Base-by-base conservation (phyloP, 345 rosid species). In the Rhizophora mangle region DNA sequence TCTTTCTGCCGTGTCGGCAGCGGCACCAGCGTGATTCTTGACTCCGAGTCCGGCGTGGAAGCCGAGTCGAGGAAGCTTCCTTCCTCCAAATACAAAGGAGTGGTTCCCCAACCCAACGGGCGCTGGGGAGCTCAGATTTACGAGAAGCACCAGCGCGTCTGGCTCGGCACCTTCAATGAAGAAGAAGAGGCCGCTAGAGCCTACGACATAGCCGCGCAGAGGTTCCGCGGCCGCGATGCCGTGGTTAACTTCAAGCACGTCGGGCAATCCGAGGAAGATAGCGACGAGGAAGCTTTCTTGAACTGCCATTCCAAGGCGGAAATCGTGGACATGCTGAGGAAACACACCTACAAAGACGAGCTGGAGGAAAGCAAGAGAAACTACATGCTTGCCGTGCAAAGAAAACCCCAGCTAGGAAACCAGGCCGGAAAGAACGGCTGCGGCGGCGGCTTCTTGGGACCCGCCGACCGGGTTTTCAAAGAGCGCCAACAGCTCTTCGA, bases 101-200 rank as follows among this genome's bases (percentile, higher is more conserved):
- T 94, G 7, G 97, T 94, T n/a, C 92, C 97, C 1, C 96, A 94
- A 62, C 98, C 98, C 8, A 94, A 94, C 70, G 97, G 97, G 67
- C 86, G 95, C 1, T 94, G 97, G 98, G 98, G 97, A 6, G 90
- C 95, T 18, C 97, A 94, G 86, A 94, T 94, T 65, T 94, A 94
- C 86, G 97, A 91, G 89, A 94, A 87, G 75, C 97, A 91, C 62
- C 97, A 88, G 63, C 82, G 97, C 15, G 90, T 94, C 37, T 94
- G 98, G 98, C 87, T 94, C 6, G 98, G 98, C 1, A 94, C 97
- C 10, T 94, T 87, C 73, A 91, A 86, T 54, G 83, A 84, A 49
- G 92, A 91, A 77, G 85, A 88, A 2, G 96, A 89, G 47, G 97
- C 98, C 6, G 98, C 96, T 0, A 74, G 72, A 62, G 92, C 93